A percentile compares a stretch with the other conserved stretches of the same genome.
phyloP scores from a whole-genome alignment of 148 eudicot genomes.

The Rhododendron mucronatum region DNA sequence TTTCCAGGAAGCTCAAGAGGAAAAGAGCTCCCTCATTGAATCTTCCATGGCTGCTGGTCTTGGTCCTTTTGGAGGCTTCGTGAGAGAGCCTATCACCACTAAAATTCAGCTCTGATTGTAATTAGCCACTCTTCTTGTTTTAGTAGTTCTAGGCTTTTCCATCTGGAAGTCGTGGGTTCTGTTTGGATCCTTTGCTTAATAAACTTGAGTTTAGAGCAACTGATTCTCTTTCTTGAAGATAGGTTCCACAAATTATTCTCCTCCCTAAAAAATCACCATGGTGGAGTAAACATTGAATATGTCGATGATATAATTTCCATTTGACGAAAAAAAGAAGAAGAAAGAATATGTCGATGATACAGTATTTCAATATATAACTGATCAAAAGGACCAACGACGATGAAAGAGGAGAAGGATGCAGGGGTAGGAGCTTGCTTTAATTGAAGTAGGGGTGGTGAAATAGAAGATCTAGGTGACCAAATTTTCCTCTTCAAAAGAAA shows the following conservation, averaged over 20 bases:
- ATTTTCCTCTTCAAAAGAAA: background rate
- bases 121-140: background rate
- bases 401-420: too few species aligned
- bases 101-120: background rate
- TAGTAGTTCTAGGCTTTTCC: background rate
- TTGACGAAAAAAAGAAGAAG: too few species aligned
- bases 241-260: too few species aligned
- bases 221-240: background rate
- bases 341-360: too few species aligned
- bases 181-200: background rate
- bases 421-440: too few species aligned
- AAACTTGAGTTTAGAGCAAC: background rate
- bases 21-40: background rate
- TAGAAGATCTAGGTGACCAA: background rate
- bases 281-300: background rate
- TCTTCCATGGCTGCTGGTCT: background rate
- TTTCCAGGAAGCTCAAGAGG: constrained; percentile 10
- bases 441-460: background rate
- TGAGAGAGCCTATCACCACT: background rate
- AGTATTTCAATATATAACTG: background rate
- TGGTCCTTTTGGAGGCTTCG: background rate
- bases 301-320: too few species aligned
- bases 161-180: background rate
- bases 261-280: too few species aligned
- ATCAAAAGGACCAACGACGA: too few species aligned